Conservation (phyloP, 1,284 basidiomycete genomes). For the Acaromyces ingoldii region DNA sequence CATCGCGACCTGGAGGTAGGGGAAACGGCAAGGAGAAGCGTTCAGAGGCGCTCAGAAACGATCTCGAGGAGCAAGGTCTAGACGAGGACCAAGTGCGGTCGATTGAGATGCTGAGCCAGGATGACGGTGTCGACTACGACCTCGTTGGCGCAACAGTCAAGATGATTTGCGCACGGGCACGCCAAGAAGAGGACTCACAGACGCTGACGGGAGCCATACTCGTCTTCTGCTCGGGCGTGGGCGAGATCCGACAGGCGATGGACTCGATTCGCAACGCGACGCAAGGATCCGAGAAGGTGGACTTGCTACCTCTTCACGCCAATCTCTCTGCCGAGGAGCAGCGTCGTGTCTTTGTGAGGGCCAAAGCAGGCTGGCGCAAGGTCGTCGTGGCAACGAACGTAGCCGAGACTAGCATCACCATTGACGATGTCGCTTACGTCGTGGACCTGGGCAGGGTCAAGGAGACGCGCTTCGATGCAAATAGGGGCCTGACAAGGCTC, state of each 20-base stretch:
- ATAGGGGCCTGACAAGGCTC: conserved; percentile 69
- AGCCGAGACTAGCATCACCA: conserved; percentile 88
- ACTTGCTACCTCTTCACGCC: conserved; percentile 79
- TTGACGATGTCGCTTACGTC: conserved; percentile 54
- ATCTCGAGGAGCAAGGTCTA: conserved; percentile 59
- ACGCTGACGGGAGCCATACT: conserved; percentile 59
- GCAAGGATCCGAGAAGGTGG: conserved; percentile 56
- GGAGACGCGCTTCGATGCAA: conserved; percentile 76
- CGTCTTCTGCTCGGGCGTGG: conserved; percentile 74
- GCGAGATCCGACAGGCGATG: conserved; percentile 60
- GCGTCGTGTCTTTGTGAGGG: conserved; percentile 66
- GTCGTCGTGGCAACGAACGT: conserved; percentile 87
- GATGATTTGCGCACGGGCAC: too few species aligned
- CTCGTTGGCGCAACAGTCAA: conserved; percentile 65
- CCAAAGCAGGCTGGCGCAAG: conserved; percentile 63
- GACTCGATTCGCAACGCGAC: conserved; percentile 58
- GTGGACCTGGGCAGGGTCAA: conserved; percentile 80
- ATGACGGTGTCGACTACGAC: conserved; percentile 71
- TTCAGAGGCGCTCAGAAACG: conserved; percentile 57
- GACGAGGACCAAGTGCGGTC: conserved; percentile 59
- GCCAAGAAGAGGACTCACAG: conserved; percentile 55
- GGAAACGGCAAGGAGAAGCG: conserved; percentile 28
- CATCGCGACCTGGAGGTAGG: too few species aligned
- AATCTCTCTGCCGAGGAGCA: conserved; percentile 83
- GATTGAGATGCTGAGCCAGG: conserved; percentile 62